Evolutionary conservation across 139 green algal genomes (phyloP).

Genomic region (Zygnema circumcarinatum): DNA sequence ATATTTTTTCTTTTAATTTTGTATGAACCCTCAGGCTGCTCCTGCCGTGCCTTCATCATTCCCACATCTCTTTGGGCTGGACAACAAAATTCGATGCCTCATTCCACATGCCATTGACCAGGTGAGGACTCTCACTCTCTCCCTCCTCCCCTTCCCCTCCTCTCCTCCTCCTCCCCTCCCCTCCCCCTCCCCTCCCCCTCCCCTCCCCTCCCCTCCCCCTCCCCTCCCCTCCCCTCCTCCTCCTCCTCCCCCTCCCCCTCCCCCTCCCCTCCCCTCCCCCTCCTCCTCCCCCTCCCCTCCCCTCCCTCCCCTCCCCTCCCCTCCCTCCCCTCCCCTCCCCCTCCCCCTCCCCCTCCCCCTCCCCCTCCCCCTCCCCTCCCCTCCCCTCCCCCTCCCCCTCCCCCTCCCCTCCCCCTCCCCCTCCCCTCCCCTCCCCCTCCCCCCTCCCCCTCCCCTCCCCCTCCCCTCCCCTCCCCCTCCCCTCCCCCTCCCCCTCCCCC

Average conservation of each 20-base stretch:
- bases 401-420: neutral
- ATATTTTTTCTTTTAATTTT: too few relatives aligned
- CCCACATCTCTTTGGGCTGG: slow-evolving; percentile 90
- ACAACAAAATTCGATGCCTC: slow-evolving; percentile 3
- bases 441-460: neutral
- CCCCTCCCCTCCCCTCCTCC: neutral
- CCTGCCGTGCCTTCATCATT: slow-evolving; percentile 93
- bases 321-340: neutral
- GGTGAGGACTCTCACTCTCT: slow-evolving; percentile 1
- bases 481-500: neutral
- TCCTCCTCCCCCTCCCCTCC: neutral
- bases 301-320: neutral
- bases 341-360: neutral
- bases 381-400: neutral
- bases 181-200: neutral
- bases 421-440: neutral
- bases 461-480: neutral
- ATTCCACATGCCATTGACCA: slow-evolving; percentile 2
- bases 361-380: neutral
- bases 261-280: neutral
- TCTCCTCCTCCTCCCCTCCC: neutral
- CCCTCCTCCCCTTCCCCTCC: neutral
- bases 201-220: neutral
- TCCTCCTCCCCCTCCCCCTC: neutral
- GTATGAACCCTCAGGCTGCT: slow-evolving; percentile 84